Conservation (phyloP, 106 monocot genomes). For the Dactylorhiza incarnata region DNA sequence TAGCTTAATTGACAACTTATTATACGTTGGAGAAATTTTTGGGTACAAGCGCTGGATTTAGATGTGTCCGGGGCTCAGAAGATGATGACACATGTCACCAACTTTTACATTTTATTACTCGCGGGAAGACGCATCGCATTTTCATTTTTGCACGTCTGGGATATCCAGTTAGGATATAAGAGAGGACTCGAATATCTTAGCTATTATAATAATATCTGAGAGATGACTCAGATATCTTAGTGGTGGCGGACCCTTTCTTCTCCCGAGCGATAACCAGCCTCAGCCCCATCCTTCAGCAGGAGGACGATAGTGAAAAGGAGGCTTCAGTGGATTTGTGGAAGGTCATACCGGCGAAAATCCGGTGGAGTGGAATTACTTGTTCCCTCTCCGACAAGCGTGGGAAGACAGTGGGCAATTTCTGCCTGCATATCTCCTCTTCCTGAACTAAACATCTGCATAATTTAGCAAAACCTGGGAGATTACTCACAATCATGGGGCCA, state of each 20-base stretch:
- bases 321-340: conserved; percentile 12
- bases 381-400: conserved; percentile 61
- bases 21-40: too few species aligned
- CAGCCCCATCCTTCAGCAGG: conserved; percentile 35
- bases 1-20: too few species aligned
- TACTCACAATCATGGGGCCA: conserved; percentile 93
- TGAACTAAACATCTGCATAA: background rate
- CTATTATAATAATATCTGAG: too few species aligned
- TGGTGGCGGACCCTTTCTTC: conserved; percentile 37
- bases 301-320: conserved; percentile 22
- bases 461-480: conserved; percentile 71
- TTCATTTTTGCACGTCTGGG: too few species aligned
- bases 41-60: too few species aligned
- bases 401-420: conserved; percentile 23
- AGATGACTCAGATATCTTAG: too few species aligned
- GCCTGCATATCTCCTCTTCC: background rate
- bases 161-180: too few species aligned
- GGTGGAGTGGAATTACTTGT: conserved; percentile 62
- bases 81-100: too few species aligned
- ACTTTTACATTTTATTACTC: too few species aligned
- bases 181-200: too few species aligned
- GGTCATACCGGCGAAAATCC: conserved; percentile 47
- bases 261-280: conserved; percentile 31
- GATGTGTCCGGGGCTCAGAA: too few species aligned
- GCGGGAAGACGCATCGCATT: too few species aligned